Evolutionary conservation across 768 basidiomycete species (phyloP).

Genomic region (Leccinum subtestaceum): DNA sequence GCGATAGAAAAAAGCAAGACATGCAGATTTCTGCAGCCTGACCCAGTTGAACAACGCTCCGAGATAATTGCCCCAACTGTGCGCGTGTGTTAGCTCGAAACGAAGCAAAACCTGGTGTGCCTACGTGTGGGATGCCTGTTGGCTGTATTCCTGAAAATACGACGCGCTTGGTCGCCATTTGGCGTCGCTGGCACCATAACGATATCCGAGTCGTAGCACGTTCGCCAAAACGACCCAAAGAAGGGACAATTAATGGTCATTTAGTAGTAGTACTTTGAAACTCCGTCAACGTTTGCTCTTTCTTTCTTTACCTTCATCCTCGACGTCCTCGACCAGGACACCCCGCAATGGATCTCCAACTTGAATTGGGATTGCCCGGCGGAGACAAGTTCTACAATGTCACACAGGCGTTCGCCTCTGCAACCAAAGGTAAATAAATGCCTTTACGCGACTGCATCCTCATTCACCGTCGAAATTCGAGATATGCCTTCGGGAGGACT

Average conservation of each 20-base stretch:
- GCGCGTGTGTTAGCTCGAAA: background rate
- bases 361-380: constrained; percentile 39
- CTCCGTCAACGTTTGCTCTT: constrained; percentile 17
- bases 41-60: constrained; percentile 93
- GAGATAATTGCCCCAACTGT: constrained; percentile 91
- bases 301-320: background rate
- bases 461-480: constrained; percentile 26
- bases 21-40: constrained; percentile 61
- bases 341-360: constrained; percentile 18
- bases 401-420: constrained; percentile 55
- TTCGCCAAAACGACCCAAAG: constrained; percentile 7
- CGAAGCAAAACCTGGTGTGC: constrained; percentile 13
- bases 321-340: background rate
- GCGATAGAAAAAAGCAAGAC: constrained; percentile 82
- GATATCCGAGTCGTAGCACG: background rate
- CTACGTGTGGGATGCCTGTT: constrained; percentile 86
- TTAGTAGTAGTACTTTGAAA: constrained; percentile 22
- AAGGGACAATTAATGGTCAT: too few species aligned
- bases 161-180: constrained; percentile 33
- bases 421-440: constrained; percentile 49
- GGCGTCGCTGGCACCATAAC: constrained; percentile 6
- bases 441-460: background rate
- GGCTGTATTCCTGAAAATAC: constrained; percentile 94
- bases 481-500: constrained; percentile 66
- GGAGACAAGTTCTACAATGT: constrained; percentile 33